Evolutionary conservation across 192 early-diverging fungal genomes (phyloP).

Genomic region (Podila epicladia): DNA sequence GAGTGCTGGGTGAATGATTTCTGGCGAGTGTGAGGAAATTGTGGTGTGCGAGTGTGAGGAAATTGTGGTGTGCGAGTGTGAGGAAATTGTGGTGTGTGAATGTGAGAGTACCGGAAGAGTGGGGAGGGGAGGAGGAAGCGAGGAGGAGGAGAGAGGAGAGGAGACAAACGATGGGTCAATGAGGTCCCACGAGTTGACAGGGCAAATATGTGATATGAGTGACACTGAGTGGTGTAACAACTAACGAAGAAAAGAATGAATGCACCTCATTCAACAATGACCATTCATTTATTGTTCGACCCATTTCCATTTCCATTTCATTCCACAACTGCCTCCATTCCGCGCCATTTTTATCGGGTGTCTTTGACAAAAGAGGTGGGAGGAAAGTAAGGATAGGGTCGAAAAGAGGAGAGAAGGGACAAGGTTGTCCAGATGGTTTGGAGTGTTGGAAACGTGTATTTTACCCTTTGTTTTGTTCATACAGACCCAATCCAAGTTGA

Average conservation of each 20-base stretch:
- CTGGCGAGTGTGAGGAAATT: neutral
- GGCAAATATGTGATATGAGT: neutral
- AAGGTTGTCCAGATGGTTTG: neutral
- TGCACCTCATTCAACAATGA: no score
- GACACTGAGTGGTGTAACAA: slow-evolving; percentile 7
- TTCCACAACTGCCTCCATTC: no score
- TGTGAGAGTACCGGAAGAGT: neutral
- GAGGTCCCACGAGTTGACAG: neutral
- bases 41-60: no score
- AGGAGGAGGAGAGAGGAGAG: neutral
- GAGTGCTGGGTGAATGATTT: neutral
- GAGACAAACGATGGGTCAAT: neutral
- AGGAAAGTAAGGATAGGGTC: neutral
- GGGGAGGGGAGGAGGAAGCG: neutral
- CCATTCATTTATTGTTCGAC: no score
- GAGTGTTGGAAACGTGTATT: neutral
- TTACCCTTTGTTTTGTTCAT: no score
- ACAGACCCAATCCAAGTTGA: no score
- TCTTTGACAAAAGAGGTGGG: neutral
- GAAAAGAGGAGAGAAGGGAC: no score
- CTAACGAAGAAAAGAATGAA: neutral
- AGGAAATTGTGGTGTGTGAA: neutral
- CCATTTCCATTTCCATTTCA: no score
- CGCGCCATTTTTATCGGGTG: neutral
- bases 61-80: neutral